A percentile compares a stretch with the other conserved stretches of the same genome.
These are phyloP conservation scores for Haberlea rhodopensis DNA, from an alignment of 257 asterid genomes.

Conservation along the genomic window DNA sequence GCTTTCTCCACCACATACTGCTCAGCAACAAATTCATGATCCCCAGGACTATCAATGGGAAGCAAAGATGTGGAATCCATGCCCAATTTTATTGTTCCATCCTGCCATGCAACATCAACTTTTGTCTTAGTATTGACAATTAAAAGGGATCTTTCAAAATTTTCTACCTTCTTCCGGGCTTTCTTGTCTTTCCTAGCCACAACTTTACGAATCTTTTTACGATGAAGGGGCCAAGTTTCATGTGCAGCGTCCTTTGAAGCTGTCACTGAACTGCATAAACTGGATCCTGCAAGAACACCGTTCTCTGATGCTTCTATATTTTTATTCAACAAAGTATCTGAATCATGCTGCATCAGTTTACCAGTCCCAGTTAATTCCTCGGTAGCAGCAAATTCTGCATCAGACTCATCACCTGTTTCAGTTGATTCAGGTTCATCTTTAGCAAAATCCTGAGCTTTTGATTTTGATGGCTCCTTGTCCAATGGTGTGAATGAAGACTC, in stretches of 20 bases:
- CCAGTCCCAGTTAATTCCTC: constrained; percentile 44
- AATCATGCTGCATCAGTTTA: constrained; percentile 39
- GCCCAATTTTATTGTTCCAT: constrained; percentile 64
- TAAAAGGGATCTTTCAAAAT: constrained; percentile 76
- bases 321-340: constrained; percentile 38
- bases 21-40: constrained; percentile 97
- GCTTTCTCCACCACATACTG: constrained; percentile 96
- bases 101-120: constrained; percentile 93
- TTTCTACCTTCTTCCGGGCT: constrained; percentile 76
- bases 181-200: constrained; percentile 77
- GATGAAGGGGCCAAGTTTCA: constrained; percentile 73
- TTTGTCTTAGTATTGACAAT: constrained; percentile 66
- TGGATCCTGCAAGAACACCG: constrained; percentile 38
- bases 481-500: constrained; percentile 32
- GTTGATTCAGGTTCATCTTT: constrained; percentile 62
- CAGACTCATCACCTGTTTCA: constrained; percentile 66
- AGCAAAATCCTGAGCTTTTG: constrained; percentile 43
- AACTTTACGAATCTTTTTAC: constrained; percentile 86
- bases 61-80: constrained; percentile 70
- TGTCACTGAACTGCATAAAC: constrained; percentile 44
- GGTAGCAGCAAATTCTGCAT: constrained; percentile 45
- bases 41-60: constrained; percentile 93
- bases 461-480: constrained; percentile 47
- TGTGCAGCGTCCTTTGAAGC: constrained; percentile 48
- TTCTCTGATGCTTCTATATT: constrained; percentile 35